Conservation (phyloP, 129 eudicot genomes). For the Erigeron canadensis region DNA sequence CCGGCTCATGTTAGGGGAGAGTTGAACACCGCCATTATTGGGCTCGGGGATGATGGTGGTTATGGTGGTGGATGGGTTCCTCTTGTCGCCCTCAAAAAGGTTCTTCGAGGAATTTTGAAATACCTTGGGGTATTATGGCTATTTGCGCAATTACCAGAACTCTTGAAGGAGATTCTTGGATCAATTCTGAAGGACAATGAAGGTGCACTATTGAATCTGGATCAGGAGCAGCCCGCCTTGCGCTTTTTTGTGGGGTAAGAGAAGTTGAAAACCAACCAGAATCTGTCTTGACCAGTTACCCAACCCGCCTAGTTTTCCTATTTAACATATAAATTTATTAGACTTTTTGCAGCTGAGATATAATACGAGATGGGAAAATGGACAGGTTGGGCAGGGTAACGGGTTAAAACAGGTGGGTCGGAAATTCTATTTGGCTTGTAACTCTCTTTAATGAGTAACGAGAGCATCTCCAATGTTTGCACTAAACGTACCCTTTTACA, state of each 20-base stretch:
- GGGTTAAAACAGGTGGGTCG: background rate
- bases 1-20: slow-evolving; percentile 99
- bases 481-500: too few relatives aligned
- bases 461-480: too few relatives aligned
- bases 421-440: background rate
- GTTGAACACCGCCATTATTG: slow-evolving; percentile 90
- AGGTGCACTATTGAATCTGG: slow-evolving; percentile 92
- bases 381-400: background rate
- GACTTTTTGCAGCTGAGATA: background rate
- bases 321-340: background rate
- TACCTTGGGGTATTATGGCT: slow-evolving; percentile 99
- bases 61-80: slow-evolving; percentile 99
- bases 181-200: slow-evolving; percentile 91
- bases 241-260: slow-evolving; percentile 98
- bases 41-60: slow-evolving; percentile 99
- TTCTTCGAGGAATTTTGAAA: slow-evolving; percentile 89
- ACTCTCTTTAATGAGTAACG: too few relatives aligned
- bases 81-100: slow-evolving; percentile 94
- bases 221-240: slow-evolving; percentile 99
- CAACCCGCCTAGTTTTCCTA: background rate
- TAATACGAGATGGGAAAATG: background rate
- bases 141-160: slow-evolving; percentile 99
- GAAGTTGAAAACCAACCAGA: background rate
- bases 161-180: slow-evolving; percentile 86
- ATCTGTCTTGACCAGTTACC: background rate